Percentiles rank a stretch among this genome's conserved stretches.
Evolutionary conservation across 352 stramenopile genomes (phyloP).

Genomic region (Pythium brassicae): DNA sequence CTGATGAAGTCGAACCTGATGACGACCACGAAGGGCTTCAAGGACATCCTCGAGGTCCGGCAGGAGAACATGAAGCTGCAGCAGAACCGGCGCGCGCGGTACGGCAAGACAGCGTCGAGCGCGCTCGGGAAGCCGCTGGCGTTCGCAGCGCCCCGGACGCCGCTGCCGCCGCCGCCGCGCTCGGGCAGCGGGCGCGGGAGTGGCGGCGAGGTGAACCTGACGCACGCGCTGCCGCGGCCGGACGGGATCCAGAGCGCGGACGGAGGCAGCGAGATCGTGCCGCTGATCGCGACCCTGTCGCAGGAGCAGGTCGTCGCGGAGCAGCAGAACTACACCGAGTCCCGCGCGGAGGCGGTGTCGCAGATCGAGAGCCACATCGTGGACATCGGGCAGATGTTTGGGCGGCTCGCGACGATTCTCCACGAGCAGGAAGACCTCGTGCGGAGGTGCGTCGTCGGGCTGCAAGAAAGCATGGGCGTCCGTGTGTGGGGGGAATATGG

Average conservation of each 20-base stretch:
- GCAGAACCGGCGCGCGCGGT: constrained; percentile 70
- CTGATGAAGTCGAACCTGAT: constrained; percentile 85
- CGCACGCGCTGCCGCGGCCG: constrained; percentile 53
- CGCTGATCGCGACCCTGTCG: constrained; percentile 68
- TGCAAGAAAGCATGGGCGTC: too few relatives aligned
- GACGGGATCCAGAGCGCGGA: constrained; percentile 38
- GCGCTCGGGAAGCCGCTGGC: constrained; percentile 71
- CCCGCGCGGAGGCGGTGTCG: constrained; percentile 68
- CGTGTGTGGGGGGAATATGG: background rate
- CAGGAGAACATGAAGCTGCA: constrained; percentile 87
- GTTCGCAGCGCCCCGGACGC: constrained; percentile 35
- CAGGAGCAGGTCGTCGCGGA: constrained; percentile 74
- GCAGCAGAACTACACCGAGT: constrained; percentile 76
- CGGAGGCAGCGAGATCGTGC: constrained; percentile 36
- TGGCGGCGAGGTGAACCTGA: constrained; percentile 38
- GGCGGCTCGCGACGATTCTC: constrained; percentile 72
- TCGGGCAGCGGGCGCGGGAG: constrained; percentile 14
- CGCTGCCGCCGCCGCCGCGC: constrained; percentile 10
- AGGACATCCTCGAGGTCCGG: constrained; percentile 81
- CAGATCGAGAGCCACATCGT: constrained; percentile 87
- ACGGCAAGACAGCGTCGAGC: constrained; percentile 69
- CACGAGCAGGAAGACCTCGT: constrained; percentile 82
- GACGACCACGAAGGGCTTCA: constrained; percentile 73
- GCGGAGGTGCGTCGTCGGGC: constrained; percentile 62
- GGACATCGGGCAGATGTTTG: constrained; percentile 82